A percentile compares a stretch with the other conserved stretches of the same genome.
Conservation (phyloP, 2,329 filamentous ascomycete genomes). For the Apiospora sp. region DNA sequence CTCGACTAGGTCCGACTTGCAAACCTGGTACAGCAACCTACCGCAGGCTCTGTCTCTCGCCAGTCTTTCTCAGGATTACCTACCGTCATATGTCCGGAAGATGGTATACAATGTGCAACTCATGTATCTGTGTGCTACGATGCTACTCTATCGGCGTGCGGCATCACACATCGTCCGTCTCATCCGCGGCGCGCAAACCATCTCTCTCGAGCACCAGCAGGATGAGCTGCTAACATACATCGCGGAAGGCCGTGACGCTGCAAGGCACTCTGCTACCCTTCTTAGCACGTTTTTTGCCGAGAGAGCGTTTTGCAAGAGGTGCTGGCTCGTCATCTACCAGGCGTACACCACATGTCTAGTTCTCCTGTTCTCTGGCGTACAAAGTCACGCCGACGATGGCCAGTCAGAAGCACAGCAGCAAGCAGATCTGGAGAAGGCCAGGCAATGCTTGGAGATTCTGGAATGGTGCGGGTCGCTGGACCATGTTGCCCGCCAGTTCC, state of each 20-base stretch:
- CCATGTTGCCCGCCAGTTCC: not conserved
- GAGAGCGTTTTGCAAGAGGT: not conserved
- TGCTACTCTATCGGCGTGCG: not conserved
- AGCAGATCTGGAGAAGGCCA: not conserved
- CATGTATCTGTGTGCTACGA: not conserved
- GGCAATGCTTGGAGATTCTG: not conserved
- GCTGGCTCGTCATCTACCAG: not conserved
- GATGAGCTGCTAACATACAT: not conserved
- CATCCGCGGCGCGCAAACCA: not conserved
- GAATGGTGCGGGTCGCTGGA: not conserved
- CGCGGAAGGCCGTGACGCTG: not conserved
- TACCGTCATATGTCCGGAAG: not conserved
- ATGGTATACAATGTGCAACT: conserved; percentile 2
- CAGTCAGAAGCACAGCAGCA: not conserved
- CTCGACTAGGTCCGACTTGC: not conserved
- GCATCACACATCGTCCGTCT: conserved; percentile 16
- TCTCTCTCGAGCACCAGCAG: not conserved
- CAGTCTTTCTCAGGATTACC: not conserved
- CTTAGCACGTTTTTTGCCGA: not conserved
- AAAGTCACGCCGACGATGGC: not conserved
- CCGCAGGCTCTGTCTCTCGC: not conserved
- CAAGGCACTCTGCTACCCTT: not conserved
- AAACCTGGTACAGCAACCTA: not conserved
- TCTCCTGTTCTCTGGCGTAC: not conserved
- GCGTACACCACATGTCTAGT: not conserved